Evolutionary conservation across 2,329 filamentous ascomycete species (phyloP).

Genomic region (Pseudogymnoascus verrucosus): DNA sequence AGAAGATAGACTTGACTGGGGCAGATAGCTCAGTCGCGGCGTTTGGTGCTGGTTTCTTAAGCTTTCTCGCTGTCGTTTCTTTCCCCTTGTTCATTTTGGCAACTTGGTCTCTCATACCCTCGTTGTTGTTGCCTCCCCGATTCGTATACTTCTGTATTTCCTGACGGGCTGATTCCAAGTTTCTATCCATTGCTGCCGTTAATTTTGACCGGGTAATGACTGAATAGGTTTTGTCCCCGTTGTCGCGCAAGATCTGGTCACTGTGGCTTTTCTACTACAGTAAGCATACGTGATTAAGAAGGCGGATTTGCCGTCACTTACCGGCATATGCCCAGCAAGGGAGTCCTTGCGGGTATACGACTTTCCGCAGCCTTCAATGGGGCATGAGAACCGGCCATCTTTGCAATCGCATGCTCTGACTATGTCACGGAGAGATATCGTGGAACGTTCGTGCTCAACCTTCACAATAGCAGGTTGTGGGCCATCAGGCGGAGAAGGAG

Average conservation of each 20-base stretch:
- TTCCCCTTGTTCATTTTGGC: background rate
- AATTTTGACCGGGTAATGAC: background rate
- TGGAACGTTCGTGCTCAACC: background rate
- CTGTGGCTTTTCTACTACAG: background rate
- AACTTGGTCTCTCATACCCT: background rate
- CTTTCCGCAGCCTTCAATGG: background rate
- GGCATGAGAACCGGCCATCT: background rate
- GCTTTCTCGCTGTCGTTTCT: background rate
- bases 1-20: background rate
- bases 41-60: background rate
- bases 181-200: background rate
- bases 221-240: background rate
- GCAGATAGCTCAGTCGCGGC: background rate
- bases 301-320: background rate
- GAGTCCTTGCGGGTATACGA: constrained; percentile 5
- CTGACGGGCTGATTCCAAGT: background rate
- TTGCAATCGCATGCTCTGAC: background rate
- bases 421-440: background rate
- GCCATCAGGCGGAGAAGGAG: background rate
- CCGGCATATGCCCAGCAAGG: background rate
- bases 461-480: background rate
- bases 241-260: background rate
- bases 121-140: background rate
- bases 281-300: background rate
- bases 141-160: background rate